phyloP scores from a whole-genome alignment of 2,329 filamentous ascomycete species.

The Epichloe glyceriae region DNA sequence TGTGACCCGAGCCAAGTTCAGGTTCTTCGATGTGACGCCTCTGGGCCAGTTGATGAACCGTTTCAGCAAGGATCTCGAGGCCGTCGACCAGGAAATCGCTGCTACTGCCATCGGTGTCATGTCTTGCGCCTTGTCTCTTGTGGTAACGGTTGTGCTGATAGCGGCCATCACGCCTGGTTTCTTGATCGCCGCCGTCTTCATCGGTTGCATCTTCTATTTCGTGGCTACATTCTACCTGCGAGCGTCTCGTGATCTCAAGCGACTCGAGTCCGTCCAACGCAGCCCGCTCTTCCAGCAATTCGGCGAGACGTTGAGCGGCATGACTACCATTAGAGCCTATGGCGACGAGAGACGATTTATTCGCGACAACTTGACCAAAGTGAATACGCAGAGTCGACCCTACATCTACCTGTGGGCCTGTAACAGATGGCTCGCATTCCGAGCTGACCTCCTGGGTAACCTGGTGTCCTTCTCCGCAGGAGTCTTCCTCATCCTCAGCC shows the following conservation, averaged over 20 bases:
- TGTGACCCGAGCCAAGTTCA: constrained; percentile 83
- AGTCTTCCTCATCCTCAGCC: constrained; percentile 73
- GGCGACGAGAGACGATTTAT: constrained; percentile 90
- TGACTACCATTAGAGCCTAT: constrained; percentile 94
- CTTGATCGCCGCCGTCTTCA: constrained; percentile 74
- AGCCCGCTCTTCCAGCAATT: constrained; percentile 97
- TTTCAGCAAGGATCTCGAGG: constrained; percentile 94
- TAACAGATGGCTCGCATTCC: constrained; percentile 91
- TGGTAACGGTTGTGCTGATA: constrained; percentile 81
- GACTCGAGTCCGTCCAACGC: constrained; percentile 83
- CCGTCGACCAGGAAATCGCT: constrained; percentile 90
- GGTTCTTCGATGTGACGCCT: constrained; percentile 94
- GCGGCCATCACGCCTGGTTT: constrained; percentile 83
- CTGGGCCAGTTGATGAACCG: constrained; percentile 95
- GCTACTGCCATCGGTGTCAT: constrained; percentile 72
- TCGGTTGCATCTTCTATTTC: constrained; percentile 67
- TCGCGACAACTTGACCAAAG: constrained; percentile 72
- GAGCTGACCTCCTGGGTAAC: constrained; percentile 82
- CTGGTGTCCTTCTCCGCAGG: constrained; percentile 89
- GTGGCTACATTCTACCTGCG: constrained; percentile 82
- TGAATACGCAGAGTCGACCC: constrained; percentile 83
- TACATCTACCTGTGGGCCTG: constrained; percentile 96
- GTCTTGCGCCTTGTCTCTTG: constrained; percentile 49
- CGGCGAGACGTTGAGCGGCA: constrained; percentile 84
- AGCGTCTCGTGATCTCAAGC: constrained; percentile 89